phyloP scores from a whole-genome alignment of 495 filamentous ascomycete species.

The Apiosordaria backusii region DNA sequence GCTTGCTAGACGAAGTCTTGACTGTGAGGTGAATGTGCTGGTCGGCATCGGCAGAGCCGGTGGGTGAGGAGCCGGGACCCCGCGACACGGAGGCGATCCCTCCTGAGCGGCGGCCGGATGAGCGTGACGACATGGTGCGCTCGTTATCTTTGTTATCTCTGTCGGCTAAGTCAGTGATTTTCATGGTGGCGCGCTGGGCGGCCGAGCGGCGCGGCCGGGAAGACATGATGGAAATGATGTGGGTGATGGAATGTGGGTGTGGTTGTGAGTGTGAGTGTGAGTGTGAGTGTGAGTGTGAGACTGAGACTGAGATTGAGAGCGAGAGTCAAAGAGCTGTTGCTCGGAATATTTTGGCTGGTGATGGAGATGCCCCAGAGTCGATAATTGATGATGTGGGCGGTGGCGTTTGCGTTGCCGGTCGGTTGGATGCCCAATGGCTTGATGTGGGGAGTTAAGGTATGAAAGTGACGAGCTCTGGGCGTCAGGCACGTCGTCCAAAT shows the following conservation, averaged over 20 bases:
- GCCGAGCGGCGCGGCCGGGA: constrained; percentile 46
- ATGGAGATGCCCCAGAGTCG: too few species aligned
- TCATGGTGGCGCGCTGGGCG: constrained; percentile 46
- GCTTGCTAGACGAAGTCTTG: constrained; percentile 77
- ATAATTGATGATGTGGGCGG: not conserved
- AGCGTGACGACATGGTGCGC: constrained; percentile 47
- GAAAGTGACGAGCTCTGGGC: constrained; percentile 5
- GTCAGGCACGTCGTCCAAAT: constrained; percentile 19
- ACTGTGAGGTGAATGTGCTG: constrained; percentile 75
- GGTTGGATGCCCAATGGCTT: constrained; percentile 1
- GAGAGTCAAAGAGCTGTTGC: not conserved
- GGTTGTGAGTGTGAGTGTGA: constrained; percentile 1
- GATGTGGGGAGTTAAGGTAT: not conserved
- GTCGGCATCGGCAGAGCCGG: constrained; percentile 45
- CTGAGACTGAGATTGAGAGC: not conserved
- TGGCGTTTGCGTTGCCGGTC: constrained; percentile 10
- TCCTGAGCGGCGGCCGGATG: constrained; percentile 43
- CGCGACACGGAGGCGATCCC: constrained; percentile 53
- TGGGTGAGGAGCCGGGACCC: constrained; percentile 48
- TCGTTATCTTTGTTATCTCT: constrained; percentile 43
- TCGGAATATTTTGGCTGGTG: too few species aligned
- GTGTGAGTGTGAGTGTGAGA: not conserved
- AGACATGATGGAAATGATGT: constrained; percentile 31
- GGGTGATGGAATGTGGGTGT: not conserved
- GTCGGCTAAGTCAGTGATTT: constrained; percentile 51